Base-by-base conservation (phyloP, 1,284 basidiomycete species). In the Papiliotrema laurentii region DNA sequence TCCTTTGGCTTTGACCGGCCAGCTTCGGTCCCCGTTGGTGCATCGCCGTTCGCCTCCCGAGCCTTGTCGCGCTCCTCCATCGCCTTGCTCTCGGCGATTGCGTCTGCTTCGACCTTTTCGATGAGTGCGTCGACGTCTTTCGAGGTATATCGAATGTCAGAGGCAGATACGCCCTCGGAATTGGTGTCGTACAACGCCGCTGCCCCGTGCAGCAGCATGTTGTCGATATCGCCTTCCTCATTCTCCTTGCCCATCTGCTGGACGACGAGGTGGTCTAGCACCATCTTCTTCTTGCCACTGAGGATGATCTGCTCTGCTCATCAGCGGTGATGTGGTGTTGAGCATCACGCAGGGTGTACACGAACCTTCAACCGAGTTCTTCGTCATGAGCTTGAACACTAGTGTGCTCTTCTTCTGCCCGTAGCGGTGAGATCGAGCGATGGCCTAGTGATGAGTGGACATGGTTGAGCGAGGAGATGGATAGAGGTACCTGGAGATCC, bases 331-430 rank as follows among this genome's bases (percentile, higher is more conserved):
- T n/a, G n/a, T n/a, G n/a, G n/a, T n/a, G n/a, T n/a, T n/a, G n/a
- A n/a, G n/a, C n/a, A n/a, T n/a, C n/a, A n/a, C 13, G 14, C 1
- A 35, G 14, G n/a, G 7, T 4, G 1, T 1, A 18, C 43, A 58
- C 71, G 42, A 55, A 85, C 89, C 89, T 80, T 94, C 90, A 5
- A 89, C 86, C 5, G 87, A 87, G 49, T 86, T 82, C 66, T 90
- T 90, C 42, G 86, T 82, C 88, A 93, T 91, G 44, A 94, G 75
- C 64, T 91, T 92, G 78, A 92, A 93, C 22, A 94, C 89, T 38
- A 91, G 77, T 50, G 86, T 87, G 43, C 62, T 72, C 54, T 74
- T 72, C 49, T 60, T 64, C 58, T 76, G 71, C 0, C 69, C 71
- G 52, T 68, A 73, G 19, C 69, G 83, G 76, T 94, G 88, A 24